Base-by-base conservation (phyloP, 306 rosid genomes). In the Glycine soja region DNA sequence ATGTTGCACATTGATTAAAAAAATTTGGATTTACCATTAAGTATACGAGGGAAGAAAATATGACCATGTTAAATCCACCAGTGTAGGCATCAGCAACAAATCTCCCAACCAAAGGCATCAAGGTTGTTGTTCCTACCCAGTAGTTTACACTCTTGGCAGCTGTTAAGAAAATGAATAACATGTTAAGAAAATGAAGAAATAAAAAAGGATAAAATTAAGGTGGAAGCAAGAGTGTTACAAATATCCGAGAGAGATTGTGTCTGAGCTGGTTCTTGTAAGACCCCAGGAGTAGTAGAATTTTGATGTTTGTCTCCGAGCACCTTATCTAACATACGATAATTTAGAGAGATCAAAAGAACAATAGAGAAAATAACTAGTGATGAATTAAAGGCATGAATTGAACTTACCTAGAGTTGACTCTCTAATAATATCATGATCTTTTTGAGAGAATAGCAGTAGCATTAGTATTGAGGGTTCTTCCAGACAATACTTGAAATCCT, bases 51-150 rank as follows among this genome's bases (percentile, higher is more conserved):
- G 90, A 82, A 30, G 92, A 87, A 74, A 85, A 38, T n/a, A n/a
- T n/a, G n/a, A 84, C 48, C 83, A 80, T 84, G 10, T 12, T 34
- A 85, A 79, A 88, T 70, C 88, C 53, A 24, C 91, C 91, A 54
- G 84, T 72, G 85, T 86, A 86, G 78, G 90, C 86, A 82, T 88
- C 88, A 76, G 88, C 91, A 4, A 84, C 9, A 78, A 88, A 75
- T 4, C 85, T 88, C 0, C 91, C 91, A 2, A 86, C 34, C 0
- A 88, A 75, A 71, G 91, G 91, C 87, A 88, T 86, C 12, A 86
- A 12, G 46, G 91, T 82, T 13, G 91, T 81, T 75, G 86, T 87
- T 79, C 90, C 91, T 14, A 71, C 0, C 91, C 91, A 88, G 78
- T 81, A 88, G 58, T 88, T 88, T 12, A 88, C 91, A 79, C 80